Percentiles rank a stretch among this genome's conserved stretches.
phyloP scores from a whole-genome alignment of 108 stramenopile species.

The Nitzschia putrida region DNA sequence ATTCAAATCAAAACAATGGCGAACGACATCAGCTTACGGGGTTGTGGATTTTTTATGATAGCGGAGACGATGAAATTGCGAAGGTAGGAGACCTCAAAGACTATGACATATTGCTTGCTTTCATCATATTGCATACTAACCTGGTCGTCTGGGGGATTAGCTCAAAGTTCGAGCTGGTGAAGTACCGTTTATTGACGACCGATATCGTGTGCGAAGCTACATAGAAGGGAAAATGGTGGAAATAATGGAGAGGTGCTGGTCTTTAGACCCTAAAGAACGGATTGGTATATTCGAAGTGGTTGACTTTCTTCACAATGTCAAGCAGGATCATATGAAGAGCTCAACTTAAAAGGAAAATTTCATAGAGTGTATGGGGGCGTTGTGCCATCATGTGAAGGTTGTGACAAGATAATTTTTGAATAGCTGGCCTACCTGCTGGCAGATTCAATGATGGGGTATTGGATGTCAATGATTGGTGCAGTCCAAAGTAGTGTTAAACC shows the following conservation, averaged over 20 bases:
- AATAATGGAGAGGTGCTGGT: conserved; percentile 74
- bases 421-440: too few relatives aligned
- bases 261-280: too few relatives aligned
- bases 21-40: conserved; percentile 58
- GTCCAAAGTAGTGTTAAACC: too few relatives aligned
- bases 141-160: neutral
- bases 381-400: too few relatives aligned
- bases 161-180: conserved; percentile 50
- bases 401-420: too few relatives aligned
- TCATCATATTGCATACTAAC: neutral
- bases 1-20: neutral
- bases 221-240: conserved; percentile 66
- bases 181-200: conserved; percentile 51
- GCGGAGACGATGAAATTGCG: conserved; percentile 31
- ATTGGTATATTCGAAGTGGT: conserved; percentile 66
- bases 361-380: too few relatives aligned
- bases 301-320: conserved; percentile 41
- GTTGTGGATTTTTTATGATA: conserved; percentile 45
- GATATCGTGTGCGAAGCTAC: conserved; percentile 58
- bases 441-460: too few relatives aligned
- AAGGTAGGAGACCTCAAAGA: conserved; percentile 14
- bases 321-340: neutral
- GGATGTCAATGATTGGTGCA: too few relatives aligned
- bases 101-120: neutral
- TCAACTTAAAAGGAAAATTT: too few relatives aligned